These are phyloP conservation scores for Phytopythium delawarense DNA, from an alignment of 352 stramenopile genomes.

Conservation along the genomic window DNA sequence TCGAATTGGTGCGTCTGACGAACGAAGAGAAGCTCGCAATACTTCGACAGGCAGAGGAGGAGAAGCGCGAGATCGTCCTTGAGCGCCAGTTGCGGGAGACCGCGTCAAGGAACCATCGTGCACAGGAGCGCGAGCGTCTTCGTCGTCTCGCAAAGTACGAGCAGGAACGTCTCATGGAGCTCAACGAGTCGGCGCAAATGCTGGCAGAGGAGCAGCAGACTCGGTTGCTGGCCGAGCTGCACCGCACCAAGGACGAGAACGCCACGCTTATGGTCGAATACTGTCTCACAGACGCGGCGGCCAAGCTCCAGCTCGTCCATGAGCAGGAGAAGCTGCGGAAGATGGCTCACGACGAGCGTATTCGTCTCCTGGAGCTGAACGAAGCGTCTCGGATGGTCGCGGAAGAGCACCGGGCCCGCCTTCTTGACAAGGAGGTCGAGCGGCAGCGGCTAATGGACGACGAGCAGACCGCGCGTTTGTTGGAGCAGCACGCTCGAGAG, in stretches of 20 bases:
- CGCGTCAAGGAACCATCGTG: not conserved
- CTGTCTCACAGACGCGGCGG: conserved; percentile 3
- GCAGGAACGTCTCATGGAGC: conserved; percentile 1
- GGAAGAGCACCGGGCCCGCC: not conserved
- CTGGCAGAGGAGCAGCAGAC: conserved; percentile 4
- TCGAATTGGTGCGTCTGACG: not conserved
- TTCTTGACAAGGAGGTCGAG: conserved; percentile 2
- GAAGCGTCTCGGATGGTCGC: conserved; percentile 4
- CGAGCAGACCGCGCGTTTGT: not conserved
- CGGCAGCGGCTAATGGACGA: conserved; percentile 4
- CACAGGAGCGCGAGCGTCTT: not conserved
- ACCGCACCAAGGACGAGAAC: conserved; percentile 6
- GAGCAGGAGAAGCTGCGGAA: conserved; percentile 7
- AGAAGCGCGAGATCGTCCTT: not conserved
- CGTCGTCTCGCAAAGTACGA: conserved; percentile 6
- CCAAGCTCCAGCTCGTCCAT: conserved; percentile 1
- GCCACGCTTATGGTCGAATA: not conserved
- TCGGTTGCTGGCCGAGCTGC: not conserved
- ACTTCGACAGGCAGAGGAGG: conserved; percentile 1
- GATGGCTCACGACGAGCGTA: conserved; percentile 5
- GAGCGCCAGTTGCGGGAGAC: conserved; percentile 2
- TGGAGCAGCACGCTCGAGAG: conserved; percentile 1
- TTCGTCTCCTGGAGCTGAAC: conserved; percentile 4
- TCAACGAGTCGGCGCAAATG: conserved; percentile 6
- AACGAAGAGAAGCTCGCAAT: conserved; percentile 4